Evolutionary conservation across 2,329 filamentous ascomycete genomes (phyloP).

Genomic region (Fusarium foetens): DNA sequence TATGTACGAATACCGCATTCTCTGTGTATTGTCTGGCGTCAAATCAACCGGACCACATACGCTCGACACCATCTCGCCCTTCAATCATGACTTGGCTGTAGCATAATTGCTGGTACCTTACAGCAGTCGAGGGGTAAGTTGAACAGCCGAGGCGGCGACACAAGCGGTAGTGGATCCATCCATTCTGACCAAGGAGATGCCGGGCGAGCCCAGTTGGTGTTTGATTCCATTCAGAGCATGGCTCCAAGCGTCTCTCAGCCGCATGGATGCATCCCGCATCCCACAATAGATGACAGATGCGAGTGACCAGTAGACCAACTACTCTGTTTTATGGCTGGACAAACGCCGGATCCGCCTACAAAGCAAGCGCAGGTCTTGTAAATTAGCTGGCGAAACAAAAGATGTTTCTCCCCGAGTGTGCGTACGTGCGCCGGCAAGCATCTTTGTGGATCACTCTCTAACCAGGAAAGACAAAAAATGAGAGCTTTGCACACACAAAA

Average conservation of each 20-base stretch:
- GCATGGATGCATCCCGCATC: slow-evolving; percentile 4
- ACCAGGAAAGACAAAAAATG: slow-evolving; percentile 14
- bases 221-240: neutral
- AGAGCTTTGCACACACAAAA: neutral
- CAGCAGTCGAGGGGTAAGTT: slow-evolving; percentile 32
- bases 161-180: slow-evolving; percentile 26
- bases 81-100: slow-evolving; percentile 15
- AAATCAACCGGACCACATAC: neutral
- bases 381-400: neutral
- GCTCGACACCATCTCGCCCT: slow-evolving; percentile 10
- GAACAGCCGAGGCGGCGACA: slow-evolving; percentile 26
- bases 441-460: slow-evolving; percentile 18
- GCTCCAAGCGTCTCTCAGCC: slow-evolving; percentile 1
- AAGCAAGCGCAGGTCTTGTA: neutral
- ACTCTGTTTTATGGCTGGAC: slow-evolving; percentile 6
- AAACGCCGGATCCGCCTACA: slow-evolving; percentile 19
- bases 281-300: neutral
- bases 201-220: slow-evolving; percentile 27
- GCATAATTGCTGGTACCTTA: slow-evolving; percentile 35
- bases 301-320: neutral
- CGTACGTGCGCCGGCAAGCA: neutral
- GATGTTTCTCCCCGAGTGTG: slow-evolving; percentile 23
- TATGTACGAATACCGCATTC: neutral
- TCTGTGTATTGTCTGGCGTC: neutral
- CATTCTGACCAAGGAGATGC: slow-evolving; percentile 21